Evolutionary conservation across 2,329 filamentous ascomycete genomes (phyloP).

Genomic region (Berkeleyomyces basicola): DNA sequence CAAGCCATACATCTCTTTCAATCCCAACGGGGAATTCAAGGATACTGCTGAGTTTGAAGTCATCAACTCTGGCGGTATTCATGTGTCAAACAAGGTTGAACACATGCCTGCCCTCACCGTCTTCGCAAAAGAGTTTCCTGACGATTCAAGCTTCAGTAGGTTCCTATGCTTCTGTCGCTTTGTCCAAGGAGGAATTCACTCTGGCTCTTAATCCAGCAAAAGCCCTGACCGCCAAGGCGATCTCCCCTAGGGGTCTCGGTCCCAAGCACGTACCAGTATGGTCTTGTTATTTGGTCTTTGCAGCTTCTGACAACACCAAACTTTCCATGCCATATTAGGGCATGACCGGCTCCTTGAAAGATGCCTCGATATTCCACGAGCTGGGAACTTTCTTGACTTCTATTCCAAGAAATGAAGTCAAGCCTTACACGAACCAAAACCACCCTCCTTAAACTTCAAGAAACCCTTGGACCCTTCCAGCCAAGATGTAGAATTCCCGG

Average conservation of each 20-base stretch:
- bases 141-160: no score
- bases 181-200: conserved; percentile 28
- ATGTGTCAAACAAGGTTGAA: conserved; percentile 34
- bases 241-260: conserved; percentile 19
- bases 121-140: conserved; percentile 30
- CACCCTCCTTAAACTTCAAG: conserved; percentile 21
- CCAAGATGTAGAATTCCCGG: conserved; percentile 19
- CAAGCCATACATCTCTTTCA: conserved; percentile 43
- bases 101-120: conserved; percentile 34
- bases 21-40: conserved; percentile 42
- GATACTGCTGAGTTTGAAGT: conserved; percentile 35
- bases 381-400: conserved; percentile 19
- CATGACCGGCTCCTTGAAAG: conserved; percentile 20
- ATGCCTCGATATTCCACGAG: conserved; percentile 22
- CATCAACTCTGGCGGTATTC: conserved; percentile 32
- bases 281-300: conserved; percentile 27
- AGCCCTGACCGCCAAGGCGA: conserved; percentile 20
- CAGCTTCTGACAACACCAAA: conserved; percentile 22
- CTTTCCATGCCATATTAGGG: conserved; percentile 27
- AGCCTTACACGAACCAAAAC: conserved; percentile 13
- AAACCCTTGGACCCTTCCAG: conserved; percentile 16
- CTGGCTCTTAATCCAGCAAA: conserved; percentile 18
- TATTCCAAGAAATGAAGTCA: conserved; percentile 17
- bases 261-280: conserved; percentile 24
- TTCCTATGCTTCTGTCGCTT: conserved; percentile 30